A percentile compares a stretch with the other conserved stretches of the same genome.
phyloP scores from a whole-genome alignment of 208 protist genomes.

The Acanthamoeba culbertsoni region DNA sequence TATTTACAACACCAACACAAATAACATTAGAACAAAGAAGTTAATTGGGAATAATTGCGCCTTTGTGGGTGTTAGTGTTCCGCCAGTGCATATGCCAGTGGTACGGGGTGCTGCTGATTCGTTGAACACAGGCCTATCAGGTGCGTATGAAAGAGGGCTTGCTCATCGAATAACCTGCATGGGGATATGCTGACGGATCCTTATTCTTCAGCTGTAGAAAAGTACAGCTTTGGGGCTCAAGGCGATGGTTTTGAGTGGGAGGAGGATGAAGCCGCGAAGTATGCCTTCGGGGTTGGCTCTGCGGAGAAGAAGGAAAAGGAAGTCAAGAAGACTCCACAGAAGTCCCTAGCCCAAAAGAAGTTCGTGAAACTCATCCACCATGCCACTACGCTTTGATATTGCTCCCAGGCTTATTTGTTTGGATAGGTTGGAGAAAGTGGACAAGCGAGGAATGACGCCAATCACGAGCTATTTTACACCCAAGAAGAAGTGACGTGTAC shows the following conservation, averaged over 20 bases:
- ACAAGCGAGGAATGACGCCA: not conserved
- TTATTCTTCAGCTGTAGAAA: not conserved
- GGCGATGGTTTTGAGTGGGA: not conserved
- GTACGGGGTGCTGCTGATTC: not conserved
- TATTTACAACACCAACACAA: not conserved
- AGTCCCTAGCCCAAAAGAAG: slow-evolving; percentile 1
- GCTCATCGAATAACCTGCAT: not conserved
- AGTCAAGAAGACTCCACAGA: not conserved
- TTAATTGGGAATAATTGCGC: too few relatives aligned
- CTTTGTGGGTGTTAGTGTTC: not conserved
- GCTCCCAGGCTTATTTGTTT: not conserved
- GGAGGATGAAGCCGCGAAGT: not conserved
- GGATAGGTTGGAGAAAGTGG: slow-evolving; percentile 36
- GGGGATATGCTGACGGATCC: not conserved
- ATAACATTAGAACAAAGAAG: too few relatives aligned
- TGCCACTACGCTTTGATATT: not conserved
- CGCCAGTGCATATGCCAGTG: not conserved
- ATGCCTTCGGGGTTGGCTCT: not conserved
- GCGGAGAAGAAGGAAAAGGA: not conserved
- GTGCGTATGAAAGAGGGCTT: too few relatives aligned
- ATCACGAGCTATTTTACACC: not conserved
- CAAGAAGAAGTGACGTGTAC: not conserved
- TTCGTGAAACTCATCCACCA: not conserved
- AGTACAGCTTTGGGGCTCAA: not conserved
- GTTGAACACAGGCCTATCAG: not conserved